Conservation (phyloP, 768 basidiomycete genomes). For the Suillus subalutaceus region DNA sequence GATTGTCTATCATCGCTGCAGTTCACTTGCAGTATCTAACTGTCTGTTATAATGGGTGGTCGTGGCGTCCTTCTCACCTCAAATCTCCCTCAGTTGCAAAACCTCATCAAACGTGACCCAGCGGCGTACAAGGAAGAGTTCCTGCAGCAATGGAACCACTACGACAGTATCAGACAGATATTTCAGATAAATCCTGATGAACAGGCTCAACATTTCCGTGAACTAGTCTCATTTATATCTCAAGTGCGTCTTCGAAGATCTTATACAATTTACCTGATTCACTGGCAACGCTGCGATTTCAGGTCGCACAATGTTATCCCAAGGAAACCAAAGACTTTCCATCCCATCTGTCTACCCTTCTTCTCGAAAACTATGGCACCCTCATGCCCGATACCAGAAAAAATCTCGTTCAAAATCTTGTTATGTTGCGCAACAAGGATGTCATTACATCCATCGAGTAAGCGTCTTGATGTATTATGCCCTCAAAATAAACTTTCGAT, state of each 20-base stretch:
- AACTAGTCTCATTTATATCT: conserved; percentile 89
- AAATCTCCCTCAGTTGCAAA: conserved; percentile 94
- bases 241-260: conserved; percentile 51
- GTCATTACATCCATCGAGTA: conserved; percentile 93
- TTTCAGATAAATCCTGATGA: conserved; percentile 83
- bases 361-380: conserved; percentile 77
- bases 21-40: neutral
- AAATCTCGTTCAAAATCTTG: conserved; percentile 85
- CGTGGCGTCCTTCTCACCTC: conserved; percentile 81
- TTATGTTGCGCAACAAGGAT: conserved; percentile 91
- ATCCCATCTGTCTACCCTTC: conserved; percentile 71
- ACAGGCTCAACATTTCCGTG: conserved; percentile 81
- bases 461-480: conserved; percentile 30
- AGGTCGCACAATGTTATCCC: conserved; percentile 95
- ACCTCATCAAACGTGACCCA: conserved; percentile 95
- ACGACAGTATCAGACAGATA: conserved; percentile 84
- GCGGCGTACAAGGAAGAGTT: conserved; percentile 93
- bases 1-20: neutral
- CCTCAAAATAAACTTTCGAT: conserved; percentile 7
- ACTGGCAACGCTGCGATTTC: neutral
- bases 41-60: conserved; percentile 25
- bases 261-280: neutral
- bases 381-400: conserved; percentile 83
- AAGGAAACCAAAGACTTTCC: conserved; percentile 88
- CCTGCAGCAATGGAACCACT: conserved; percentile 95